Base-by-base conservation (phyloP, 768 basidiomycete species). In the Leucocoprinus birnbaumii region DNA sequence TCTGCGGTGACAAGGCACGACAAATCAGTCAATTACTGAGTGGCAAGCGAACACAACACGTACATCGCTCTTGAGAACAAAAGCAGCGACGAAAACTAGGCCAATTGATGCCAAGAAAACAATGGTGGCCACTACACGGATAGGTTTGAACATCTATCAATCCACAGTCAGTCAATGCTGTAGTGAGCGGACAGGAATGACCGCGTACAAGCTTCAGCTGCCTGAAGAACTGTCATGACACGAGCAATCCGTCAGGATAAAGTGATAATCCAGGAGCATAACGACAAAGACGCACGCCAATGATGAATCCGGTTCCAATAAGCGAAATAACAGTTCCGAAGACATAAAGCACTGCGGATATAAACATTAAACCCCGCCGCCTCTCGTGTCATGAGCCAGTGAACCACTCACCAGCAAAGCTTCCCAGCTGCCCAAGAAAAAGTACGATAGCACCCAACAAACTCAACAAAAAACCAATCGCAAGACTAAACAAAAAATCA, bases 131-230 rank as follows among this genome's bases (percentile, higher is more conserved):
- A 91, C 71, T 5, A 96, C 71, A 49, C 94, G 91, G 19, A 96
- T 82, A 48, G 93, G 90, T 70, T 94, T 94, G 80, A 96, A 96
- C 94, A 95, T 95, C 92, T 94, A 61, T n/a, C 11, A 27, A 14
- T 44, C 5, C 49, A 14, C 16, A 5, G 26, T 56, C 21, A 58
- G 42, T 48, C 45, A 8, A 16, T 41, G 26, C 42, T 43, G 10
- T 3, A 27, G 48, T 18, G 41, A 51, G 21, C 34, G 24, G 14
- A 27, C 13, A 34, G 16, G 2, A 34, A 31, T 27, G 31, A 40
- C 22, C 16, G n/a, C n/a, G 65, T 61, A 90, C 92, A 60, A 92
- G 79, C 71, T 91, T 91, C 44, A 90, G 53, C 67, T 98, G 94
- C 62, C 82, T 89, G 56, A 70, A 65, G 69, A 91, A 94, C 90